phyloP scores from a whole-genome alignment of 2,329 filamentous ascomycete species.

The Aspergillus sp. region DNA sequence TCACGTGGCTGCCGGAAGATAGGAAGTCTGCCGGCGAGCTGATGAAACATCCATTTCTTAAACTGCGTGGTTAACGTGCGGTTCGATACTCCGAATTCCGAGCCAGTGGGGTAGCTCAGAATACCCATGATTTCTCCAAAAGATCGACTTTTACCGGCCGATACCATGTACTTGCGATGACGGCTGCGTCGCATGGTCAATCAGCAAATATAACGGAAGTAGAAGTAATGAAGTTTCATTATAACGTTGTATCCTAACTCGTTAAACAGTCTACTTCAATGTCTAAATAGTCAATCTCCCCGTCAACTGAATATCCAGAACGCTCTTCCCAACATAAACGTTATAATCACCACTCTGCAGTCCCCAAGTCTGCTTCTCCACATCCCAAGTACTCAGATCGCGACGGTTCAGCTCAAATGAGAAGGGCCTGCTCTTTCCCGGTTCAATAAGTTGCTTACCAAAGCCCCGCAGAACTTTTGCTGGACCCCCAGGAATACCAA shows the following conservation, averaged over 20 bases:
- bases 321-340: background rate
- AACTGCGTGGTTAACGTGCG: conserved; percentile 3
- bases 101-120: no score
- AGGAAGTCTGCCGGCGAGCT: conserved; percentile 37
- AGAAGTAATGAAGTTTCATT: no score
- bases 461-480: background rate
- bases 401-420: background rate
- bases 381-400: background rate
- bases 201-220: no score
- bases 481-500: conserved; percentile 34
- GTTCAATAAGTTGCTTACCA: background rate
- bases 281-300: background rate
- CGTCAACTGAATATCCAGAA: background rate
- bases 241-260: no score
- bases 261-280: no score
- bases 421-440: background rate
- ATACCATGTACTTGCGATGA: no score
- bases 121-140: no score
- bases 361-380: background rate
- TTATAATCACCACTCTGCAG: background rate
- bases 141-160: no score
- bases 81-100: no score
- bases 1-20: conserved; percentile 36
- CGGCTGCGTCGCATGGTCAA: no score
- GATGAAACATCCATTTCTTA: conserved; percentile 36